Conservation (phyloP, 768 basidiomycete species). For the Cystobasidiopsis lactophilus region DNA sequence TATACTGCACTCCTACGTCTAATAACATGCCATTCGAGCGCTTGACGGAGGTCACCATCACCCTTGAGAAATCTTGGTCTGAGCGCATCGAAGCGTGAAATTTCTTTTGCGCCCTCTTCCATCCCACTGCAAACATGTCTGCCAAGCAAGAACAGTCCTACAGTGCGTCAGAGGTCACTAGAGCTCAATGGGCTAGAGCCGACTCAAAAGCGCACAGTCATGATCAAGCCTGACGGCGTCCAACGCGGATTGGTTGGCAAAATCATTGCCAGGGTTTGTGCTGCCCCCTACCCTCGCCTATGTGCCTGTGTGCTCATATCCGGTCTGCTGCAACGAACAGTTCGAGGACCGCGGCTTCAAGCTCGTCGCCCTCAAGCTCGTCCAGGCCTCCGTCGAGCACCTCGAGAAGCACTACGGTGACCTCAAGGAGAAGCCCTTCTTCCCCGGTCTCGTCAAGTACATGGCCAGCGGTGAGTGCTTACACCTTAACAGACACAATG, state of each 20-base stretch:
- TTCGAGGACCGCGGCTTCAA: constrained; percentile 99
- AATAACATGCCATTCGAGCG: too few species aligned
- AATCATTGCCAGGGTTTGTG: not conserved
- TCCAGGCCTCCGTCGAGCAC: constrained; percentile 52
- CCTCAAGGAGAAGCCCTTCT: constrained; percentile 83
- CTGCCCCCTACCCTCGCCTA: not conserved
- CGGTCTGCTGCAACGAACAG: too few species aligned
- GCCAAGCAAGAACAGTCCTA: constrained; percentile 17
- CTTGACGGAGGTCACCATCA: too few species aligned
- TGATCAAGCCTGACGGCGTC: constrained; percentile 81
- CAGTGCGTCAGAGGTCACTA: not conserved
- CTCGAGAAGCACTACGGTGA: constrained; percentile 96
- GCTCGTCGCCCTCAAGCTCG: constrained; percentile 82
- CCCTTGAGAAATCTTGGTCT: too few species aligned
- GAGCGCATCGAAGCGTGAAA: too few species aligned
- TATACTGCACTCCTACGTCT: too few species aligned
- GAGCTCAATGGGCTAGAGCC: not conserved
- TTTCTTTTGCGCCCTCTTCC: constrained; percentile 19
- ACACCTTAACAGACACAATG: too few species aligned
- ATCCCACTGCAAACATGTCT: constrained; percentile 13
- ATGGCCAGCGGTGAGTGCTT: constrained; percentile 41
- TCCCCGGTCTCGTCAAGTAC: constrained; percentile 87
- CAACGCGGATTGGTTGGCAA: constrained; percentile 37
- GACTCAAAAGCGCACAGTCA: constrained; percentile 21
- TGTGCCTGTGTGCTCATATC: not conserved